Conservation (phyloP, 495 filamentous ascomycete species). For the Chaetomium cochliodes region DNA sequence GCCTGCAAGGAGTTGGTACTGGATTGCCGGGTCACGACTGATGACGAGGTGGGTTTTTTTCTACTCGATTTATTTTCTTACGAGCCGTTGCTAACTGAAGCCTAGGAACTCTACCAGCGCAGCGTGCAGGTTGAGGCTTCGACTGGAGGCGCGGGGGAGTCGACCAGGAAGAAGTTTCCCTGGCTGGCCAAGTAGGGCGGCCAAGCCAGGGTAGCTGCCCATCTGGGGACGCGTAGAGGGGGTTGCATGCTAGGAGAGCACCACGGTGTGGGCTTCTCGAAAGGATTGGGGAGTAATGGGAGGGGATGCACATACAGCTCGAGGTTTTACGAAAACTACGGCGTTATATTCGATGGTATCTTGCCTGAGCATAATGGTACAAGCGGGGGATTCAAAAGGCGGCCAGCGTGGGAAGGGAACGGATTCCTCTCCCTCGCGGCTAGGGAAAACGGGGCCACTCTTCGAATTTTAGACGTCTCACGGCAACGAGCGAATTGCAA, state of each 20-base stretch:
- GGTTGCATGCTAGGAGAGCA: not conserved
- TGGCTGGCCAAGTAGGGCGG: slow-evolving; percentile 52
- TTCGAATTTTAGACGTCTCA: slow-evolving; percentile 9
- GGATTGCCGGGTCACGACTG: slow-evolving; percentile 57
- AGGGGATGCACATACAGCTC: slow-evolving; percentile 1
- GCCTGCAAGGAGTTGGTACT: slow-evolving; percentile 67
- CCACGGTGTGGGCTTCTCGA: not conserved
- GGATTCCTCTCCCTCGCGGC: not conserved
- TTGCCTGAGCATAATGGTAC: not conserved
- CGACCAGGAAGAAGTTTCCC: slow-evolving; percentile 56
- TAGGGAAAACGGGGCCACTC: not conserved
- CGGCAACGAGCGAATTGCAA: slow-evolving; percentile 17
- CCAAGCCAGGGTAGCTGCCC: not conserved
- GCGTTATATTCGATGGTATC: not conserved
- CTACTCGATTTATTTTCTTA: not conserved
- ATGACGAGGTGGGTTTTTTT: slow-evolving; percentile 56
- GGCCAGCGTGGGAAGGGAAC: not conserved
- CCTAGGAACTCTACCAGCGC: slow-evolving; percentile 61
- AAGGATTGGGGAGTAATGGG: not conserved
- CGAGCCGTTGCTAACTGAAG: not conserved
- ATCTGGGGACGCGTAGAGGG: not conserved
- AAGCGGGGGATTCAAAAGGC: slow-evolving; percentile 1
- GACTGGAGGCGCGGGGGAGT: slow-evolving; percentile 37
- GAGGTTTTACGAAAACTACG: not conserved
- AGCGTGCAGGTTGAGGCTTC: slow-evolving; percentile 56